These are phyloP conservation scores for Phytophthora foliorum DNA, from an alignment of 352 stramenopile genomes.

Conservation along the genomic window DNA sequence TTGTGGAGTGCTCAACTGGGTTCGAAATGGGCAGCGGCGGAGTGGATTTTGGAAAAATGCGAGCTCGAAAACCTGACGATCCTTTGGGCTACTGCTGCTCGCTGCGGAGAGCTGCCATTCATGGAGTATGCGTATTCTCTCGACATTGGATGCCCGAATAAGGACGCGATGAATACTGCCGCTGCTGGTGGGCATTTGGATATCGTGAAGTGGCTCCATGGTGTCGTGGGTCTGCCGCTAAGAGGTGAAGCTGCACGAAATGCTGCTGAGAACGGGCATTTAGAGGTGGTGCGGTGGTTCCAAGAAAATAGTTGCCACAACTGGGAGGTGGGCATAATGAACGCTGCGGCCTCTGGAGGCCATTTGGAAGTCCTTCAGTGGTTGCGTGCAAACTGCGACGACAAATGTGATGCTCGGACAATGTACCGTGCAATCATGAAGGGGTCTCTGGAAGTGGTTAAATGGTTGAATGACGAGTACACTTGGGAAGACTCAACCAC, in stretches of 20 bases:
- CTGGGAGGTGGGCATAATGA: conserved; percentile 12
- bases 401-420: conserved; percentile 3
- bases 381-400: conserved; percentile 12
- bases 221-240: background rate
- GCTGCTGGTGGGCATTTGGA: conserved; percentile 17
- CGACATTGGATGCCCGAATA: conserved; percentile 3
- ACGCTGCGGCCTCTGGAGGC: conserved; percentile 7
- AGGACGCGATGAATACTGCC: conserved; percentile 9
- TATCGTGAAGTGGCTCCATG: conserved; percentile 29
- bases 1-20: conserved; percentile 14
- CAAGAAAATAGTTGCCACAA: conserved; percentile 8
- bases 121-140: conserved; percentile 19
- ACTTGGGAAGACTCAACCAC: background rate
- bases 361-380: conserved; percentile 18
- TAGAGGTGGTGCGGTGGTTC: conserved; percentile 25
- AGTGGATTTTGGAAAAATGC: conserved; percentile 28
- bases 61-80: conserved; percentile 5
- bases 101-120: conserved; percentile 8
- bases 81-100: conserved; percentile 13
- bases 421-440: conserved; percentile 10
- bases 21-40: conserved; percentile 6
- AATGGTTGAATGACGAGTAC: conserved; percentile 26
- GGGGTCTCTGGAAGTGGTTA: conserved; percentile 12
- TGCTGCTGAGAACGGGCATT: conserved; percentile 16
- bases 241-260: conserved; percentile 13